Conservation (phyloP, 352 stramenopile species). For the Phytopythium sindhum region DNA sequence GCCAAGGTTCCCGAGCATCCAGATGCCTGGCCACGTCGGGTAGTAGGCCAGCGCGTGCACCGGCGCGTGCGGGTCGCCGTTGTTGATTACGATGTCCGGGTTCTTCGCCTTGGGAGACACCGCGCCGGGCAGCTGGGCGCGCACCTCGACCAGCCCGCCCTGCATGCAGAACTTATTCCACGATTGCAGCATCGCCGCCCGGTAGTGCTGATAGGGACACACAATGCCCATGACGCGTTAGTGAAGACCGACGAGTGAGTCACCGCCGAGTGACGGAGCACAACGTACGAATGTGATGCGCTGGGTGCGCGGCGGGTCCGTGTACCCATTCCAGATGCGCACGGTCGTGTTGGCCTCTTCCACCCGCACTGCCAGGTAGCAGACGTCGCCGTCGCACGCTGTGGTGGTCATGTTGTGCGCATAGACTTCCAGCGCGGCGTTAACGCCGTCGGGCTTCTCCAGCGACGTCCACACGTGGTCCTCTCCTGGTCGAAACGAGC, state of each 20-base stretch:
- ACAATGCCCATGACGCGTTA: background rate
- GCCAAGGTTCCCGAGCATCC: constrained; percentile 93
- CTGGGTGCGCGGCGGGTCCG: constrained; percentile 26
- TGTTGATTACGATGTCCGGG: constrained; percentile 19
- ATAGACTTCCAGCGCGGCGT: constrained; percentile 91
- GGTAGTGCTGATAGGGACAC: constrained; percentile 24
- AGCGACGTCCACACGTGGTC: constrained; percentile 92
- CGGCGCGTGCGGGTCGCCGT: constrained; percentile 7
- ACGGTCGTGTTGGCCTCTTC: constrained; percentile 26
- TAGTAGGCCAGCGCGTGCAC: constrained; percentile 37
- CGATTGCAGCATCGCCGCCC: constrained; percentile 80
- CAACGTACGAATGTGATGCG: constrained; percentile 38
- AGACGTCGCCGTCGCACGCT: constrained; percentile 25
- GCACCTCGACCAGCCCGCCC: constrained; percentile 87
- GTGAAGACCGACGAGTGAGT: background rate
- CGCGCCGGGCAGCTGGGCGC: constrained; percentile 86
- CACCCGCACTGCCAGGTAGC: constrained; percentile 39
- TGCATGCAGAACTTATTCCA: constrained; percentile 95
- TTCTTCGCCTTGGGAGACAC: constrained; percentile 41
- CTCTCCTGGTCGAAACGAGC: constrained; percentile 82
- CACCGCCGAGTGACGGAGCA: background rate
- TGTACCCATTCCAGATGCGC: constrained; percentile 45
- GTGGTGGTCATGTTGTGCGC: constrained; percentile 73
- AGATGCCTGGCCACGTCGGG: constrained; percentile 90
- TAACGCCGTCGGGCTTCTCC: constrained; percentile 92